A percentile compares a stretch with the other conserved stretches of the same genome.
These are phyloP conservation scores for Trifolium fragiferum DNA, from an alignment of 306 rosid genomes.

Conservation along the genomic window DNA sequence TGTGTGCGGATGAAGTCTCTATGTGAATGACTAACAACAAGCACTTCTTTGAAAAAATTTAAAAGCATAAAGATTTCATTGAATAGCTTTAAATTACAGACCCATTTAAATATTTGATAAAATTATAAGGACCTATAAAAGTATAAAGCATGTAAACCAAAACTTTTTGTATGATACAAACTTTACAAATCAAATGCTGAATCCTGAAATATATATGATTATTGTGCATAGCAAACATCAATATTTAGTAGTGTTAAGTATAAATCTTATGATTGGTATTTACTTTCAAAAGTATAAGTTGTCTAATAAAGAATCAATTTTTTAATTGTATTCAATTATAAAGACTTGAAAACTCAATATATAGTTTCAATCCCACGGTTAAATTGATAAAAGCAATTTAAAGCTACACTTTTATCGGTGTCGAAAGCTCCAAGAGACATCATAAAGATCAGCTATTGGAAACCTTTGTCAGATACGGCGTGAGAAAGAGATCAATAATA, in stretches of 20 bases:
- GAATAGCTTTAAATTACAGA: background rate
- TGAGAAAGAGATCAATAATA: conserved; percentile 18
- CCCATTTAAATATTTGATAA: background rate
- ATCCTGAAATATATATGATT: background rate
- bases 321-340: background rate
- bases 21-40: background rate
- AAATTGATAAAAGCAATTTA: conserved; percentile 13
- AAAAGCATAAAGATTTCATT: background rate
- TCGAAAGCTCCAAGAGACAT: conserved; percentile 16
- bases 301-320: background rate
- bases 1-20: background rate
- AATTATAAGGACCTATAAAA: background rate
- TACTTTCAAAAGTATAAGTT: background rate
- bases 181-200: background rate
- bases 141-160: background rate
- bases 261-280: background rate
- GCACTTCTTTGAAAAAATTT: background rate
- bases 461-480: conserved; percentile 9
- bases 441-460: background rate
- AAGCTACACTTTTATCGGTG: background rate
- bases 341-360: background rate
- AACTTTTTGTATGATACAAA: background rate
- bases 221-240: background rate
- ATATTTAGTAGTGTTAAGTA: background rate
- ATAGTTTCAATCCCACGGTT: background rate